Percentiles rank a stretch among this genome's conserved stretches.
Evolutionary conservation across 2,329 filamentous ascomycete genomes (phyloP).

Genomic region (Alternaria solani): DNA sequence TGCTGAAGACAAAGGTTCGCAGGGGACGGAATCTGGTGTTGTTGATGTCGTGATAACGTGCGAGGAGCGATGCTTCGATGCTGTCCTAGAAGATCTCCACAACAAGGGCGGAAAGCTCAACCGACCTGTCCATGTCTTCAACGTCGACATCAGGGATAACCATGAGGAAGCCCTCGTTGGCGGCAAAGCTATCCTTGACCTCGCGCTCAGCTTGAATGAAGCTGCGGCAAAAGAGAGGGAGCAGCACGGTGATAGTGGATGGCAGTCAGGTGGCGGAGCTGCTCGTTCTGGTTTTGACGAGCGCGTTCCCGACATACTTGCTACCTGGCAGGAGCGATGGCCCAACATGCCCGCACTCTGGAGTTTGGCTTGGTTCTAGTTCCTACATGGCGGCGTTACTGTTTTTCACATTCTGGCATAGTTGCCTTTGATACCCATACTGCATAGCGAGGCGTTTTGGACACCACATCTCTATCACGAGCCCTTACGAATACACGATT

Average conservation of each 20-base stretch:
- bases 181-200: constrained; percentile 88
- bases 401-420: constrained; percentile 2
- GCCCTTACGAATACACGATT: constrained; percentile 5
- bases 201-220: constrained; percentile 84
- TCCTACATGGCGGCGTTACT: constrained; percentile 6
- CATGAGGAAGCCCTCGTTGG: constrained; percentile 95
- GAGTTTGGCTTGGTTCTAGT: constrained; percentile 91
- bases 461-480: background rate
- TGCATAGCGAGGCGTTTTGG: constrained; percentile 35
- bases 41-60: constrained; percentile 97
- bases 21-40: constrained; percentile 85
- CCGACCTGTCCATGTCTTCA: constrained; percentile 94
- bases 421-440: constrained; percentile 31
- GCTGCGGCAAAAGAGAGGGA: constrained; percentile 80
- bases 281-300: constrained; percentile 86
- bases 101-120: constrained; percentile 87
- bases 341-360: constrained; percentile 89
- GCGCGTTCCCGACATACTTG: constrained; percentile 88
- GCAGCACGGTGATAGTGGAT: constrained; percentile 67
- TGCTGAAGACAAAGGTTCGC: constrained; percentile 74
- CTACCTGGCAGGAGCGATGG: constrained; percentile 93
- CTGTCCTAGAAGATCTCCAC: constrained; percentile 91
- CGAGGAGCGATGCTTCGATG: constrained; percentile 98
- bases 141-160: constrained; percentile 98
- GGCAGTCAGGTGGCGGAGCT: constrained; percentile 67